phyloP scores from a whole-genome alignment of 345 rosid genomes.

The Ceriops decandra region DNA sequence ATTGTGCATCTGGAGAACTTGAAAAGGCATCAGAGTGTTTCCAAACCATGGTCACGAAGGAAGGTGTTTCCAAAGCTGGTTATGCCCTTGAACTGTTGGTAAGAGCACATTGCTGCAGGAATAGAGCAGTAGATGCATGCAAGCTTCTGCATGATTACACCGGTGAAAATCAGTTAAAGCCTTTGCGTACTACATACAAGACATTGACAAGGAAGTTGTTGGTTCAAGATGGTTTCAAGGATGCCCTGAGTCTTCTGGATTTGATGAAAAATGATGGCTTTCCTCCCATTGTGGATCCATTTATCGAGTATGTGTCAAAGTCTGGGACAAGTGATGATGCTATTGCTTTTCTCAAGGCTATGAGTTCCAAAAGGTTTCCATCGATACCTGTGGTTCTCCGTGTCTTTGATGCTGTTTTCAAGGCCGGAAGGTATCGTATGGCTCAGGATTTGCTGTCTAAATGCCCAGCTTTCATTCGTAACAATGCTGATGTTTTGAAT shows the following conservation, averaged over 20 bases:
- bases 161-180: conserved; percentile 41
- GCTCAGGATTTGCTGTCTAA: conserved; percentile 73
- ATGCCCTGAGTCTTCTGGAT: conserved; percentile 55
- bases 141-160: conserved; percentile 46
- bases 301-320: conserved; percentile 58
- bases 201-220: conserved; percentile 54
- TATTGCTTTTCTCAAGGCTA: conserved; percentile 51
- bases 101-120: conserved; percentile 54
- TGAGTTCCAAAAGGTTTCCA: conserved; percentile 69
- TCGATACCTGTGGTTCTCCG: conserved; percentile 55
- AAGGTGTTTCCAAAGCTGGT: conserved; percentile 40
- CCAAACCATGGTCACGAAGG: conserved; percentile 45
- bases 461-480: conserved; percentile 63
- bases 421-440: conserved; percentile 55
- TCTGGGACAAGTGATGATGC: conserved; percentile 67
- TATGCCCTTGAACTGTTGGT: conserved; percentile 61
- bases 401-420: conserved; percentile 57
- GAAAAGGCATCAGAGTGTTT: conserved; percentile 63
- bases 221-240: conserved; percentile 61
- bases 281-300: conserved; percentile 75
- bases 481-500: conserved; percentile 72
- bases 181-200: conserved; percentile 59
- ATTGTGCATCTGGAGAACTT: conserved; percentile 62
- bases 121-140: conserved; percentile 61
- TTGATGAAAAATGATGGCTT: conserved; percentile 72